Percentiles rank a stretch among this genome's conserved stretches.
These are phyloP conservation scores for Solanum gracilifrons DNA, from an alignment of 257 asterid genomes.

Conservation along the genomic window DNA sequence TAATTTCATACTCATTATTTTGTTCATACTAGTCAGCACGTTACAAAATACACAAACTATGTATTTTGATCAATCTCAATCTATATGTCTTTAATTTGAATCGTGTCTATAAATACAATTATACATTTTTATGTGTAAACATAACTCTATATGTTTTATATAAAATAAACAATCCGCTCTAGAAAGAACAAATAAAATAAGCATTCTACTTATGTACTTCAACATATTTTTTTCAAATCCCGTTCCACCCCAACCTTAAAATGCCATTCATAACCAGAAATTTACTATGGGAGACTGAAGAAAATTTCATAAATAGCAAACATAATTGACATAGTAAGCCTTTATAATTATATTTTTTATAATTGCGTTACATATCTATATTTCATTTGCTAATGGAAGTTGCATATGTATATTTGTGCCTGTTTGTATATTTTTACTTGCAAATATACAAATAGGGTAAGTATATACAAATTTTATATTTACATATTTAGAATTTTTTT, in stretches of 20 bases:
- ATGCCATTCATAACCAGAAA: background rate
- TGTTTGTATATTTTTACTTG: too few species aligned
- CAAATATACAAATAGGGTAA: too few species aligned
- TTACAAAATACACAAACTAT: background rate
- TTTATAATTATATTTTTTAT: accelerated
- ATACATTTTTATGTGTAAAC: background rate
- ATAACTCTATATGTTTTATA: background rate
- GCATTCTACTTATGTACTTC: background rate
- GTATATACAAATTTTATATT: too few species aligned
- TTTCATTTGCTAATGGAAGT: background rate
- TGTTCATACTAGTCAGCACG: background rate
- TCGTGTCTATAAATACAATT: background rate
- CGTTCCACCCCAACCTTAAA: background rate
- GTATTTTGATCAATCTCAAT: background rate
- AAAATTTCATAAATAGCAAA: too few species aligned
- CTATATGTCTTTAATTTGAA: background rate
- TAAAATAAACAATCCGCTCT: background rate
- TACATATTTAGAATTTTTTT: too few species aligned
- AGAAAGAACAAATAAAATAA: too few species aligned
- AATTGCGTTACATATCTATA: too few species aligned
- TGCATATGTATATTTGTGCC: too few species aligned
- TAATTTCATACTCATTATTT: background rate
- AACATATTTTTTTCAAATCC: background rate
- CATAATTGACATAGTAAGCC: too few species aligned
- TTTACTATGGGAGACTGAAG: background rate